Evolutionary conservation across 768 basidiomycete genomes (phyloP), one percentile per base, ranked within the genome.

Genomic region (Pholiota microspora): DNA sequence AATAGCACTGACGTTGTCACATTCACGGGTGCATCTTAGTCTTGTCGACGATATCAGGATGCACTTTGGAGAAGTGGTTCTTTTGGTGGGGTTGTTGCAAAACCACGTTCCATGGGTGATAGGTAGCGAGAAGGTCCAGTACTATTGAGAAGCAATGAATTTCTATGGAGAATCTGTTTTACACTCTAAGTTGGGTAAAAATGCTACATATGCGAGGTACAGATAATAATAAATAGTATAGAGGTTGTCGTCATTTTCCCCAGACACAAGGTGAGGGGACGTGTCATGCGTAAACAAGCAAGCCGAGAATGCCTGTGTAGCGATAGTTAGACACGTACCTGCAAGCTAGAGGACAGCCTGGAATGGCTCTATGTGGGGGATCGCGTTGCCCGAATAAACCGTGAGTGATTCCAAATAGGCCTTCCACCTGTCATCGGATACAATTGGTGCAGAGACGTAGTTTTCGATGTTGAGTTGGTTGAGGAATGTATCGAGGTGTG

Each of bases 361-460:
- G 36, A 75, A 64, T 18, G 68, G 70, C 45, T 73, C 69, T 29
- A 69, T 57, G 49, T 69, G 64, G 24, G 75, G 71, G 48, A 66
- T 45, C 0, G 78, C 76, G 34, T 71, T 71, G 7, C 79, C 79
- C 49, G 71, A 70, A 62, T 76, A 76, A 10, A 71, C 71, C 32
- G 78, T 69, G 45, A 82, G 63, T 8, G 56, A 57, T 15, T 61
- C 61, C 10, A 76, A 55, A 63, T 81, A 82, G 12, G 65, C 61
- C 56, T 82, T 79, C 82, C 81, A 84, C 24, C 67, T 54, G 24
- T 61, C 69, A 58, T 81, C 80, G 28, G 80, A 77, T 12, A 81
- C 72, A 52, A 84, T 80, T 15, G 81, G 81, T 12, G 80, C 82
- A 47, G 71, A 72, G 50, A 82, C 73, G 51, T 80, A 82, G 23